phyloP scores from a whole-genome alignment of 1,284 basidiomycete genomes.

The Cutaneotrichosporon sp. region DNA sequence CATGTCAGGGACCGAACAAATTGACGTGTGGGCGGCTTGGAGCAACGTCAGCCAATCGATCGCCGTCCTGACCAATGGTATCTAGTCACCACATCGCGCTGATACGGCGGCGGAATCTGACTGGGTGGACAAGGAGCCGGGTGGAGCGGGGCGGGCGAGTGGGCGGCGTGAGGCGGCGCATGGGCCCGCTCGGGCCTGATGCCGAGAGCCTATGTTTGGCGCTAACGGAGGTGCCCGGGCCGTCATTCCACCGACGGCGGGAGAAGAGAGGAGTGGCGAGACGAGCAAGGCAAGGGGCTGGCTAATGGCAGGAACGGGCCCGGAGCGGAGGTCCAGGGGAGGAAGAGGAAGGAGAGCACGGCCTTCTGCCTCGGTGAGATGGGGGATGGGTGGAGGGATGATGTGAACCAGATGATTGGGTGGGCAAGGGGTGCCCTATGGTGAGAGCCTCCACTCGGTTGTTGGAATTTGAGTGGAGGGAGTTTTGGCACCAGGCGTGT shows the following conservation, averaged over 20 bases:
- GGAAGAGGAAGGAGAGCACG: background rate
- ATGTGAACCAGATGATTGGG: background rate
- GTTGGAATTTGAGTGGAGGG: too few species aligned
- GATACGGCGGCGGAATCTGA: background rate
- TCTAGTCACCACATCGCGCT: background rate
- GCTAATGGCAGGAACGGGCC: background rate
- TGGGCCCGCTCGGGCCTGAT: too few species aligned
- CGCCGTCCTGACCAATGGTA: background rate
- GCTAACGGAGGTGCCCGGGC: too few species aligned
- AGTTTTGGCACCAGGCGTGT: too few species aligned
- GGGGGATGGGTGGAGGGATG: background rate
- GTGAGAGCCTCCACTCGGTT: too few species aligned
- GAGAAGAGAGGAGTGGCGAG: too few species aligned
- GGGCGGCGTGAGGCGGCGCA: too few species aligned
- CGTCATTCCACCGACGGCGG: too few species aligned
- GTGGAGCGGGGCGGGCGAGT: background rate
- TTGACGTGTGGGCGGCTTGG: background rate
- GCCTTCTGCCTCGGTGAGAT: background rate
- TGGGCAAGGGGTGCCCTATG: too few species aligned
- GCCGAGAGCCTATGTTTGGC: too few species aligned
- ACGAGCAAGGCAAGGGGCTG: too few species aligned
- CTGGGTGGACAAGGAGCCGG: background rate
- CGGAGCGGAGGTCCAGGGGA: background rate
- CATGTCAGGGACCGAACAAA: background rate
- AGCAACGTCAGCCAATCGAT: background rate